Evolutionary conservation across 768 basidiomycete genomes (phyloP).

Genomic region (Erythrobasidium yunnanense): DNA sequence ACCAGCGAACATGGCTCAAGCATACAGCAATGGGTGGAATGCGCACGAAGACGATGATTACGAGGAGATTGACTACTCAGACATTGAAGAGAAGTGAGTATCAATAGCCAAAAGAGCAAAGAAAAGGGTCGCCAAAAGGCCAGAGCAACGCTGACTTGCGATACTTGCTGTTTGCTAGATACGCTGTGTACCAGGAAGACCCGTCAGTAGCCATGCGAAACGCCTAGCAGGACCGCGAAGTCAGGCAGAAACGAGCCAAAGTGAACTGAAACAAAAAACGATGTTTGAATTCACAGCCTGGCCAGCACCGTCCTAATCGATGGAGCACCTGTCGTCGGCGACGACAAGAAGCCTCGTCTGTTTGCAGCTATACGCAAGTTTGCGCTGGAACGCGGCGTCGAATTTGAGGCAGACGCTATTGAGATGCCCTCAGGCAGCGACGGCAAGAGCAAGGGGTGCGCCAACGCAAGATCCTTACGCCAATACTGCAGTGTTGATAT

Average conservation of each 20-base stretch:
- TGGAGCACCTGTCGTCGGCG: slow-evolving; percentile 70
- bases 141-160: not conserved
- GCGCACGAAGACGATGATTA: slow-evolving; percentile 37
- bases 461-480: no score
- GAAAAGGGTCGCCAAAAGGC: no score
- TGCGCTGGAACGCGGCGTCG: slow-evolving; percentile 67
- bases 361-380: slow-evolving; percentile 69
- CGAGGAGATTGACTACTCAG: slow-evolving; percentile 71
- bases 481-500: no score
- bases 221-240: no score
- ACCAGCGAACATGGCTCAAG: not conserved
- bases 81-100: slow-evolving; percentile 73
- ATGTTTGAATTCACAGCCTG: slow-evolving; percentile 58
- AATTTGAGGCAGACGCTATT: slow-evolving; percentile 65
- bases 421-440: slow-evolving; percentile 75
- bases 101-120: not conserved
- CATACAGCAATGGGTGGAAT: slow-evolving; percentile 1
- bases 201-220: slow-evolving; percentile 13
- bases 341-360: slow-evolving; percentile 69
- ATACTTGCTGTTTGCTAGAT: not conserved
- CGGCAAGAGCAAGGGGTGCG: slow-evolving; percentile 85
- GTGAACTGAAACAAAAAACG: no score
- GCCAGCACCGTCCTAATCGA: slow-evolving; percentile 89
- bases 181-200: slow-evolving; percentile 25
- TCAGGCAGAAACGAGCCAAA: no score